Base-by-base conservation (phyloP, 1,284 basidiomycete genomes). In the Chondrostereum purpureum region DNA sequence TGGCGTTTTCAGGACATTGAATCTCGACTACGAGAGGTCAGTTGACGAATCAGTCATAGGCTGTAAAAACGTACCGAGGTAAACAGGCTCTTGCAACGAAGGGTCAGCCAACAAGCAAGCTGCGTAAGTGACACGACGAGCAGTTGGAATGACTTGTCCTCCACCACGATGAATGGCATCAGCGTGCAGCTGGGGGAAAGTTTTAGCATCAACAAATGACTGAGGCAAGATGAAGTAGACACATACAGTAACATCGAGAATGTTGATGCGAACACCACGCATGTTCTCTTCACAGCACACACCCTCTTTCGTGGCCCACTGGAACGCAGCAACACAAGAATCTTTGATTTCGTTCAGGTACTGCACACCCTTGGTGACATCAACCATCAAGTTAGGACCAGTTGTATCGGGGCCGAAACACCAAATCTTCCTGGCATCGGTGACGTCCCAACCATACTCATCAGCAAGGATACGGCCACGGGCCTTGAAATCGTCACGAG, bases 141-240 rank as follows among this genome's bases (percentile, higher is more conserved):
- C 20, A 12, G 42, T 43, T 48, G 94, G 94, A 69, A 97, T 96
- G 63, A 97, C 80, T 71, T 99, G 95, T 68, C 95, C 95, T 78
- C 94, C 94, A 71, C 96, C 96, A 77, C 96, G 92, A 73, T 99
- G 96, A 64, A 99, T 99, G 55, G 96, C 94, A 77, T 99, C 96
- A 62, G 95, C 80, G 72, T 98, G 95, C 49, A 99, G 79, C 87
- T 91, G 62, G 2, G 47, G 24, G 43, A 37, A 48, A 42, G 49
- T 14, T 21, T n/a, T 6, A 10, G 43, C 3, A 43, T 52, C 18
- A 52, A 48, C 47, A 47, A 49, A 35, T 13, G 35, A 21, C 42
- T 31, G 5, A 48, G 24, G 21, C 31, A 31, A 8, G 21, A 24
- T 17, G 12, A 18, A 39, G 31, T 16, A 18, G 45, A 34, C 23